Evolutionary conservation across 2,329 filamentous ascomycete species (phyloP), one percentile per base, ranked within the genome.

Genomic region (Botrytis pseudocinerea): DNA sequence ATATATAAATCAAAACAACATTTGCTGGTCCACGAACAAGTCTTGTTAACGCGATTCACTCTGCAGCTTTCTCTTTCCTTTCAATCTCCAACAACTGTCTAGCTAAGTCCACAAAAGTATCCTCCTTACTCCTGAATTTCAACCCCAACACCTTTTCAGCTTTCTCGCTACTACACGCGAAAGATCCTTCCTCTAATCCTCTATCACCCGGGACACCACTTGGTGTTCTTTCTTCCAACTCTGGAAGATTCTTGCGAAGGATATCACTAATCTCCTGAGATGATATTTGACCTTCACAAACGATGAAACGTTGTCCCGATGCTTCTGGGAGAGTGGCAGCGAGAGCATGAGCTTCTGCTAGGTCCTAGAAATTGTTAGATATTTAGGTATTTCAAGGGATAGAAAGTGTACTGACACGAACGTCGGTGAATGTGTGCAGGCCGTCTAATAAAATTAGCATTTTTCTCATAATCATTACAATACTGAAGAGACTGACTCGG

Each of bases 271-370:
- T 86, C 76, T 86, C 82, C 78, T 87, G 86, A 79, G 91, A 91
- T 69, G 84, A 86, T 77, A 90, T 91, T 77, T 86, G 83, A 1
- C 86, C 87, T 0, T 85, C 85, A 0, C 89, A 86, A 42, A 91
- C 80, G 77, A 91, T 89, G 82, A 91, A 92, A 5, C 91, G 85
- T 78, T 89, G 85, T 51, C 85, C 85, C 0, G 87, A 88, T 2
- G 87, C 89, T 48, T 87, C 86, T 0, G 86, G 84, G 54, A 87
- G 83, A 73, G 87, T 80, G 69, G 87, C 82, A 0, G 89, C 88
- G n/a, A 84, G 83, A 32, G 92, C 84, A 75, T 92, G 90, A 0
- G 88, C 88, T 12, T 85, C 80, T 0, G 90, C 90, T 1, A 92
- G 86, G 76, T 92, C 86, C 82, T 87, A 90, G 1, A 40, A 9